Evolutionary conservation across 192 early-diverging fungal species (phyloP).

Genomic region (Coemansia sp.): DNA sequence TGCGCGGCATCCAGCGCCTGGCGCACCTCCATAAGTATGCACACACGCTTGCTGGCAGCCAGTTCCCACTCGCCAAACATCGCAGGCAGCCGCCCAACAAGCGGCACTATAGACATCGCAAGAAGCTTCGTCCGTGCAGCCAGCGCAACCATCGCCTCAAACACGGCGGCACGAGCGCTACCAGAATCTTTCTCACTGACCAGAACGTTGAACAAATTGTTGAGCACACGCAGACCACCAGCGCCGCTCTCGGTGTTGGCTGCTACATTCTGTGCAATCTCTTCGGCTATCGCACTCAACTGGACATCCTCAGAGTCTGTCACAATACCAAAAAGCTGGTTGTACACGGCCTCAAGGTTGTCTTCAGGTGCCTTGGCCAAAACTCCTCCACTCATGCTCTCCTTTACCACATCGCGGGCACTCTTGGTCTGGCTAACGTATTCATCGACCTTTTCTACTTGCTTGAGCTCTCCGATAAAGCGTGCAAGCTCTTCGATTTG

Average conservation of each 20-base stretch:
- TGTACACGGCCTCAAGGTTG: conserved; percentile 40
- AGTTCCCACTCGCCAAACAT: conserved; percentile 32
- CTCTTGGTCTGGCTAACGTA: conserved; percentile 15
- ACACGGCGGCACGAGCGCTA: conserved; percentile 64
- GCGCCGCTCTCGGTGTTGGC: conserved; percentile 18
- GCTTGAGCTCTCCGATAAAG: conserved; percentile 53
- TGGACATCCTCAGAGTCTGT: neutral
- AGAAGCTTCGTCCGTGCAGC: conserved; percentile 58
- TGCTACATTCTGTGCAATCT: conserved; percentile 20
- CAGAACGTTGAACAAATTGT: conserved; percentile 81
- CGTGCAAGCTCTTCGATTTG: conserved; percentile 73
- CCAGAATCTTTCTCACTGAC: conserved; percentile 50
- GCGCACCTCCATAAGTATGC: conserved; percentile 55
- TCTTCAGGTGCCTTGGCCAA: conserved; percentile 24
- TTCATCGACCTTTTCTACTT: neutral
- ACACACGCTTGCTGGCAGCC: conserved; percentile 61
- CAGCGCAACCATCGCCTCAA: conserved; percentile 71
- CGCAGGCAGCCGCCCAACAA: conserved; percentile 22
- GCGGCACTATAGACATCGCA: conserved; percentile 20
- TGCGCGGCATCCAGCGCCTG: conserved; percentile 26
- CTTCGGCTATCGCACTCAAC: neutral
- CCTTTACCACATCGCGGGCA: conserved; percentile 45
- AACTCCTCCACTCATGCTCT: conserved; percentile 55
- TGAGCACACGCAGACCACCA: conserved; percentile 42
- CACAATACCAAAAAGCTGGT: conserved; percentile 47